These are phyloP conservation scores for Calonectria pseudoturangicola DNA, from an alignment of 2,329 filamentous ascomycete species.

Conservation along the genomic window DNA sequence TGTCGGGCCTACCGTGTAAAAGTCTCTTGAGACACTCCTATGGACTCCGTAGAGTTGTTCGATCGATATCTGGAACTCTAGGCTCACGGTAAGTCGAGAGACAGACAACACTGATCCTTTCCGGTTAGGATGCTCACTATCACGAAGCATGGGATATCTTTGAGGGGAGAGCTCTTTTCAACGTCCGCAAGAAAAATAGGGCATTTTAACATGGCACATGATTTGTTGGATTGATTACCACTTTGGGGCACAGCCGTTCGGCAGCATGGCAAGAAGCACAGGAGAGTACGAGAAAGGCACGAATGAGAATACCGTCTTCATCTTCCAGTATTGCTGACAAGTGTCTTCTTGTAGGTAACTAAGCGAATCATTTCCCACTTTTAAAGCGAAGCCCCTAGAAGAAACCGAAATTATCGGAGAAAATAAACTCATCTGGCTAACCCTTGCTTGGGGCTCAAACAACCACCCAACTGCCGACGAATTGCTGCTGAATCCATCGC, in stretches of 20 bases:
- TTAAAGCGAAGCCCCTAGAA: constrained; percentile 43
- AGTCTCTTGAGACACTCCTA: constrained; percentile 53
- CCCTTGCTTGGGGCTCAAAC: constrained; percentile 48
- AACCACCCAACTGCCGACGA: constrained; percentile 51
- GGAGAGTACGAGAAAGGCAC: constrained; percentile 51
- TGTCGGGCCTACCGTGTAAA: constrained; percentile 55
- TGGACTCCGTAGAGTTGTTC: constrained; percentile 51
- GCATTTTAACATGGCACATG: constrained; percentile 50
- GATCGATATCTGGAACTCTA: constrained; percentile 57
- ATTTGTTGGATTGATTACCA: constrained; percentile 51
- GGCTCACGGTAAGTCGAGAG: constrained; percentile 46
- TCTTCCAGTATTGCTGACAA: too few species aligned
- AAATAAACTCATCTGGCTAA: constrained; percentile 47
- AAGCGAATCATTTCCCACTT: constrained; percentile 49
- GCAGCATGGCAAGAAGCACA: too few species aligned
- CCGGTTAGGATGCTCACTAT: not conserved
- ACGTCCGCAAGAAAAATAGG: constrained; percentile 45
- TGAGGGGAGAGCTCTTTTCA: constrained; percentile 46
- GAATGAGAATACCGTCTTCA: not conserved
- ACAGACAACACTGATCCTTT: not conserved
- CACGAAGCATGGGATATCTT: constrained; percentile 53
- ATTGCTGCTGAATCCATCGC: constrained; percentile 50
- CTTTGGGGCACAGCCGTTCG: constrained; percentile 31
- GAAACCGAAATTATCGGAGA: constrained; percentile 35
- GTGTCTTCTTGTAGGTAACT: constrained; percentile 43